Evolutionary conservation across 345 rosid genomes (phyloP).

Genomic region (Acer campestre): DNA sequence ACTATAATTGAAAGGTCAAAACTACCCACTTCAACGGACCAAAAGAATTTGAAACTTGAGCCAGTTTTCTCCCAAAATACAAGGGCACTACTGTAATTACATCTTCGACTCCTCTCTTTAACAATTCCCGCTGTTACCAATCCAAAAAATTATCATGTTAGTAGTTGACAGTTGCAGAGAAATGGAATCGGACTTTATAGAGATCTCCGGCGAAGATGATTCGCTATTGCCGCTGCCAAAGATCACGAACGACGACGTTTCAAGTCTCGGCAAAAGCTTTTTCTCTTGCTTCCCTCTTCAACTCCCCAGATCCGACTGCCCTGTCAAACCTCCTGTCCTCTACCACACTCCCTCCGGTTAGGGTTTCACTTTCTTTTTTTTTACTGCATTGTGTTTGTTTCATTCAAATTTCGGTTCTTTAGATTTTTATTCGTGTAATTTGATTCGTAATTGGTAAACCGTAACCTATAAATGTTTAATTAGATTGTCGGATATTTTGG

Average conservation of each 20-base stretch:
- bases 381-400: background rate
- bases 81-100: constrained; percentile 15
- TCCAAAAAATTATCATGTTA: background rate
- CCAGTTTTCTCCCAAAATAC: background rate
- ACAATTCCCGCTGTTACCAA: constrained; percentile 35
- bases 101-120: background rate
- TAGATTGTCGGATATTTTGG: background rate
- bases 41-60: background rate
- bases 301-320: constrained; percentile 43
- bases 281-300: constrained; percentile 75
- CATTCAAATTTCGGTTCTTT: background rate
- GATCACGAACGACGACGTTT: constrained; percentile 30
- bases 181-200: constrained; percentile 61
- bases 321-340: constrained; percentile 28
- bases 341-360: constrained; percentile 37
- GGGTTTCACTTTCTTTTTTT: constrained; percentile 16
- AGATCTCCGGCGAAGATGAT: constrained; percentile 71
- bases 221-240: constrained; percentile 48
- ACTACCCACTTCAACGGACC: background rate
- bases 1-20: background rate
- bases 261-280: constrained; percentile 25
- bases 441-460: background rate
- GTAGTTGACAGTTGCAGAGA: background rate
- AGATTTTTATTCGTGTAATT: background rate
- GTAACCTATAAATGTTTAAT: background rate